Percentiles rank a stretch among this genome's conserved stretches.
Evolutionary conservation across 352 stramenopile genomes (phyloP).

Genomic region (Globisporangium echinulatum): DNA sequence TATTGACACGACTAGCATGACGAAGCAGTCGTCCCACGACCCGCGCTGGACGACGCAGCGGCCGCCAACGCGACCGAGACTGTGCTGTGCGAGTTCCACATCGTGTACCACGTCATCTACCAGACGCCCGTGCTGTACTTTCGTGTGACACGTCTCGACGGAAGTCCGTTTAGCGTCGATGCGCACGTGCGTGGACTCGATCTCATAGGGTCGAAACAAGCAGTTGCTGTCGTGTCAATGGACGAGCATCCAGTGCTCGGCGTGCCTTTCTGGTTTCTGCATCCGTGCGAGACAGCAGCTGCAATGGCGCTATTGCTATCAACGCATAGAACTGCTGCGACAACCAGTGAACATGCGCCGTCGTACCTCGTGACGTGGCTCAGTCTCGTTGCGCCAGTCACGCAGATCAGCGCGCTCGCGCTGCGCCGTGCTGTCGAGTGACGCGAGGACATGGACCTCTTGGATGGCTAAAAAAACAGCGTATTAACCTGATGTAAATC

Average conservation of each 20-base stretch:
- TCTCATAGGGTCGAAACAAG: conserved; percentile 27
- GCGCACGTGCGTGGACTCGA: conserved; percentile 20
- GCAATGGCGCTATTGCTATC: conserved; percentile 59
- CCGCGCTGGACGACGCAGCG: not conserved
- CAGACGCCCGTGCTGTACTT: conserved; percentile 75
- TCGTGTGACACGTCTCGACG: conserved; percentile 29
- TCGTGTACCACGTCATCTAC: conserved; percentile 76
- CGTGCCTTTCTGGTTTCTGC: conserved; percentile 63
- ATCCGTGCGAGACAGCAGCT: conserved; percentile 69
- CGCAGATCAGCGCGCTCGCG: conserved; percentile 19
- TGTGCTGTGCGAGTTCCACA: conserved; percentile 70
- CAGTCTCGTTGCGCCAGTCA: conserved; percentile 67
- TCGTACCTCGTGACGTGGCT: conserved; percentile 64
- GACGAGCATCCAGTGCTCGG: conserved; percentile 66
- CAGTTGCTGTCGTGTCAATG: conserved; percentile 41
- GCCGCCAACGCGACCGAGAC: conserved; percentile 9
- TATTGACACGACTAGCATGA: conserved; percentile 1
- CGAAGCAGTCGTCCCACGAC: conserved; percentile 2
- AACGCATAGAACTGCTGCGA: not conserved
- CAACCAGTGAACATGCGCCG: conserved; percentile 1
- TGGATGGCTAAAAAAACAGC: no score
- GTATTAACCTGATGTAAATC: no score
- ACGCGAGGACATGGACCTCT: no score
- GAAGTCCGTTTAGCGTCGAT: conserved; percentile 19
- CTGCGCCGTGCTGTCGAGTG: not conserved